Evolutionary conservation across 2,329 filamentous ascomycete species (phyloP).

Genomic region (Exophiala aquamarina): DNA sequence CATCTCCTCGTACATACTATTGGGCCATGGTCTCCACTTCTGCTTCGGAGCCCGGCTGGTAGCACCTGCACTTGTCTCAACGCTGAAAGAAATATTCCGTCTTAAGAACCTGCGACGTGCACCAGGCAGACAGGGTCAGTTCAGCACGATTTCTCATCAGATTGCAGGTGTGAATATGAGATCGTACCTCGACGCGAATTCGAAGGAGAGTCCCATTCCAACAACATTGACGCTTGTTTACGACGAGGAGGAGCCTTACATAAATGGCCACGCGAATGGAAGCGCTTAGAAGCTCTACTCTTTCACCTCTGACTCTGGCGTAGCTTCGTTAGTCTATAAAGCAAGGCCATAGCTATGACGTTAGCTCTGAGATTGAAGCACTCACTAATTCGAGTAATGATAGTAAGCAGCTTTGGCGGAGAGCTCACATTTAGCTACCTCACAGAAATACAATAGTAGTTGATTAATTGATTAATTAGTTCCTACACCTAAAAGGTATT

Average conservation of each 20-base stretch:
- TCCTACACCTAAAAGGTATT: too few relatives aligned
- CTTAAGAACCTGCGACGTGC: conserved; percentile 44
- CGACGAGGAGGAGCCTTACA: conserved; percentile 29
- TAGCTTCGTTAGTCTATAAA: too few relatives aligned
- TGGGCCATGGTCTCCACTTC: conserved; percentile 43
- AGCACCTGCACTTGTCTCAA: conserved; percentile 41
- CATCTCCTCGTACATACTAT: conserved; percentile 39
- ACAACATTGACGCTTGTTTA: conserved; percentile 45
- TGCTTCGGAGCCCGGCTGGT: conserved; percentile 43
- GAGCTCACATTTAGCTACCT: too few relatives aligned
- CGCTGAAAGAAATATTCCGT: conserved; percentile 46
- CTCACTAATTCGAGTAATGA: too few relatives aligned
- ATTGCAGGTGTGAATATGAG: conserved; percentile 50
- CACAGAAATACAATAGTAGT: too few relatives aligned
- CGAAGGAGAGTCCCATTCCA: conserved; percentile 48
- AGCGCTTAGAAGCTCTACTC: too few relatives aligned
- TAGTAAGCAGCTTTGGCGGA: too few relatives aligned
- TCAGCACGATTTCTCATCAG: conserved; percentile 45
- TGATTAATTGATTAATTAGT: too few relatives aligned
- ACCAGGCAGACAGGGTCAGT: conserved; percentile 38
- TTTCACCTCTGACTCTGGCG: too few relatives aligned
- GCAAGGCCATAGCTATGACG: too few relatives aligned
- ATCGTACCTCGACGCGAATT: conserved; percentile 50
- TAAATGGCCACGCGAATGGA: too few relatives aligned
- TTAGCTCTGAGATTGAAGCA: too few relatives aligned